Conservation (phyloP, 371 early-diverging fungal species). For the Mortierella sp. region DNA sequence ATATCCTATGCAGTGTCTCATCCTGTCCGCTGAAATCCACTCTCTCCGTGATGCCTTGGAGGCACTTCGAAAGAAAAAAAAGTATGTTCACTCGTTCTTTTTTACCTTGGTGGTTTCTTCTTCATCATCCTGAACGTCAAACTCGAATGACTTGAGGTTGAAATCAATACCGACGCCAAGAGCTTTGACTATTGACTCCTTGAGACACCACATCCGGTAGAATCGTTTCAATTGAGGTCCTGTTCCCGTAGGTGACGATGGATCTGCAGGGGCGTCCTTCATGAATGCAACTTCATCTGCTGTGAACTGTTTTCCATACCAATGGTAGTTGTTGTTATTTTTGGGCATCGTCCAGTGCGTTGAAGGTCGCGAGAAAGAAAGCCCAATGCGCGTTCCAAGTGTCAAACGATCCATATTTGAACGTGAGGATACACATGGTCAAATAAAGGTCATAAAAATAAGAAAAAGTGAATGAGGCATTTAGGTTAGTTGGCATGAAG, state of each 20-base stretch:
- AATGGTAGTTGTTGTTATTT: background rate
- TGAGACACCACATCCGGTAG: slow-evolving; percentile 57
- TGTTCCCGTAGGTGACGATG: slow-evolving; percentile 9
- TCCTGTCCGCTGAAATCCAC: background rate
- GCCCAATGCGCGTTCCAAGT: background rate
- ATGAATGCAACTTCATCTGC: slow-evolving; percentile 27
- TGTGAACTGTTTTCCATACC: slow-evolving; percentile 25
- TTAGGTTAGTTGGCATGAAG: background rate
- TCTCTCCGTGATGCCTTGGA: slow-evolving; percentile 13
- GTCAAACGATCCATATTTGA: background rate
- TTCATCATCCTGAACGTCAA: slow-evolving; percentile 29
- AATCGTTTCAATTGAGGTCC: slow-evolving; percentile 33
- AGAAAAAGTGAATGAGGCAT: background rate
- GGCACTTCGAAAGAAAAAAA: background rate
- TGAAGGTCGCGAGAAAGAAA: background rate
- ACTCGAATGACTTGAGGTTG: slow-evolving; percentile 41
- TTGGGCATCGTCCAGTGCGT: background rate
- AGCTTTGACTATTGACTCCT: slow-evolving; percentile 48
- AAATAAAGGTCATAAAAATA: background rate
- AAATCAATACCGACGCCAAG: slow-evolving; percentile 37
- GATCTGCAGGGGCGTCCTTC: slow-evolving; percentile 24
- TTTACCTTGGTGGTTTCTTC: slow-evolving; percentile 36
- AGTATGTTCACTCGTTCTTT: background rate
- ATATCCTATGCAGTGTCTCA: background rate
- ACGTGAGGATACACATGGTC: background rate